A percentile compares a stretch with the other conserved stretches of the same genome.
Conservation (phyloP, 352 stramenopile species). For the Saprolegnia parasitica region DNA sequence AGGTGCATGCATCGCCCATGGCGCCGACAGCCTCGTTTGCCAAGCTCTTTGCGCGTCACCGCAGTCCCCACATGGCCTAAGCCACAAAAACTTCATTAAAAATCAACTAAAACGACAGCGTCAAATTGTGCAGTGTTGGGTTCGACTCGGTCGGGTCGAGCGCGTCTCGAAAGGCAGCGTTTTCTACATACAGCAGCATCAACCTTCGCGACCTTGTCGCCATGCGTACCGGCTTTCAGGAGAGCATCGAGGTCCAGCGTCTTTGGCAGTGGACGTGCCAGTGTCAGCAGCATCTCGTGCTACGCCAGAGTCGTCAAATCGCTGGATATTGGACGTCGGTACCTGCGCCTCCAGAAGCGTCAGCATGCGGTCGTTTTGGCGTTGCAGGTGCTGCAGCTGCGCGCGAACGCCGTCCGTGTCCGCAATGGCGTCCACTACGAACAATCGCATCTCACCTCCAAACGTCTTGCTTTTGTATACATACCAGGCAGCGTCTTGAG, state of each 20-base stretch:
- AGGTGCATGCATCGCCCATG: no score
- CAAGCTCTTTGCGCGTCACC: no score
- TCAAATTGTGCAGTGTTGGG: background rate
- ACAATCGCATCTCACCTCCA: background rate
- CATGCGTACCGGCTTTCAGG: conserved; percentile 16
- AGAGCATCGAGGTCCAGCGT: conserved; percentile 6
- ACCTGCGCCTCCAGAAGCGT: conserved; percentile 12
- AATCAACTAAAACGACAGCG: no score
- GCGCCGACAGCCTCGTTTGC: no score
- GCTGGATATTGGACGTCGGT: background rate
- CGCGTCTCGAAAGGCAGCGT: background rate
- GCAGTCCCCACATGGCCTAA: no score
- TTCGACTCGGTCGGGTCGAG: background rate
- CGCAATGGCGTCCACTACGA: background rate
- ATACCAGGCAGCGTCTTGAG: background rate
- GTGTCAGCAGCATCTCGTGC: background rate
- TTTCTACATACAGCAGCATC: background rate
- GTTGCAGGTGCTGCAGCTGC: conserved; percentile 6
- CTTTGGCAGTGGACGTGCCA: background rate
- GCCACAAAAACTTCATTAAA: no score
- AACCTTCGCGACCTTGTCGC: background rate
- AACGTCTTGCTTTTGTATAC: background rate
- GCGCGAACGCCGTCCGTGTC: background rate
- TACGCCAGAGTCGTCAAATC: background rate
- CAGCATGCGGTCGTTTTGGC: background rate